Evolutionary conservation across 2,329 filamentous ascomycete species (phyloP).

Genomic region (Nigrospora oryzae): DNA sequence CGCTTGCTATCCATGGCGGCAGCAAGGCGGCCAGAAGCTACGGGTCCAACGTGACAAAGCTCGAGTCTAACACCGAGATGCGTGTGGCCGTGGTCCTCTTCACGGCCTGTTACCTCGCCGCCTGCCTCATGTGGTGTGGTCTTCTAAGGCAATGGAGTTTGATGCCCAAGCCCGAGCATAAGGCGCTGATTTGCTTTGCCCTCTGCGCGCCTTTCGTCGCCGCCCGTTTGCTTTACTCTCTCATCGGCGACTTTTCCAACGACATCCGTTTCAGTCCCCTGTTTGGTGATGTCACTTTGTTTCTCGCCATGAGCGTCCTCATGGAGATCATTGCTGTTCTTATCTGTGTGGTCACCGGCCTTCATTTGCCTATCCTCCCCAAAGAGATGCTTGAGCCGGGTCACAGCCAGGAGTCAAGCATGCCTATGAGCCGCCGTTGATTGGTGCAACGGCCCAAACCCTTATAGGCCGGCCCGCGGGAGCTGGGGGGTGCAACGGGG

Average conservation of each 20-base stretch:
- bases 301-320: constrained; percentile 20
- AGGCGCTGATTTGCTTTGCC: constrained; percentile 16
- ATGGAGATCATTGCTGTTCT: constrained; percentile 18
- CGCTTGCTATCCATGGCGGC: constrained; percentile 7
- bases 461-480: no score
- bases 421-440: no score
- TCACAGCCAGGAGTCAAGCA: no score
- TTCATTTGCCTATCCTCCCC: constrained; percentile 2
- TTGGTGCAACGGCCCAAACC: no score
- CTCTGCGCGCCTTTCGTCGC: constrained; percentile 16
- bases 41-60: constrained; percentile 1
- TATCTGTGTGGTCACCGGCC: constrained; percentile 9
- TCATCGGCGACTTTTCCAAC: constrained; percentile 11
- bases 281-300: constrained; percentile 15
- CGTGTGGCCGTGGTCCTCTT: constrained; percentile 2
- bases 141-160: constrained; percentile 5
- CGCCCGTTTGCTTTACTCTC: constrained; percentile 16
- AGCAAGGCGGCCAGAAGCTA: constrained; percentile 2
- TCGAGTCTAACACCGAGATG: constrained; percentile 2
- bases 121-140: constrained; percentile 10
- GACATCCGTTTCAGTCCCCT: constrained; percentile 5
- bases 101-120: constrained; percentile 7
- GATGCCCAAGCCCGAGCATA: constrained; percentile 12
- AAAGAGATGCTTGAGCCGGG: not conserved
- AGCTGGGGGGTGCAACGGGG: no score